Base-by-base conservation (phyloP, 1,284 basidiomycete species). In the Malassezia obtusa region DNA sequence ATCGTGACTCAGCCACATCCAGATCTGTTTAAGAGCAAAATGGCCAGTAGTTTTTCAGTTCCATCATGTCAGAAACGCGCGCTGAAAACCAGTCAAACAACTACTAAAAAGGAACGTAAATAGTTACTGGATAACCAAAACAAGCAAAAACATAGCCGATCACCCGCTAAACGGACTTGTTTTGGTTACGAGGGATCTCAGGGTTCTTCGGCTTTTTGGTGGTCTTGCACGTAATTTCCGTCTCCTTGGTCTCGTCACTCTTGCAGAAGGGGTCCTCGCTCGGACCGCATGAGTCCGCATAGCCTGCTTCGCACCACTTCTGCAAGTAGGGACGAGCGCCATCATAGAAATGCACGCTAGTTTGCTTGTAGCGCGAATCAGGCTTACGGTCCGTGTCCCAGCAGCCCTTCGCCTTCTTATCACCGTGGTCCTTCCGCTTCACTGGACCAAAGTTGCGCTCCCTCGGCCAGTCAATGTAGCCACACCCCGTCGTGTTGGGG, bases 401-500 rank as follows among this genome's bases (percentile, higher is more conserved):
- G 40, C 52, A 53, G 12, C 52, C 52, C 24, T 53, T 25, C 9
- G 52, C 44, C 28, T 48, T 44, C 39, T 41, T 22, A 19, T 46
- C 44, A 15, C 22, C 35, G 17, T 37, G n/a, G 2, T 30, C 30
- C 14, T 45, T 36, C 15, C 31, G 28, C 24, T 31, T 39, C n/a
- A 52, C 50, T 7, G 52, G 38, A 19, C 52, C 52, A 38, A 37
- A 53, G 30, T 35, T 40, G 33, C 52, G 52, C 12, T 43, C 19
- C 22, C 37, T 31, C 4, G 52, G 52, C 52, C 52, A 53, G 45
- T 53, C 52, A 11, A 53, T 19, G 36, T 49, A 53, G 17, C 52
- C 52, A 24, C 52, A 53, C 1, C 32, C 38, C 1, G 52, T 53
- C 28, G 35, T 37, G 21, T 53, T 53, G 5, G 45, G 24, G 5